These are phyloP conservation scores for Nakaseomyces sp. DNA, from an alignment of 1,139 yeast species.

Conservation along the genomic window DNA sequence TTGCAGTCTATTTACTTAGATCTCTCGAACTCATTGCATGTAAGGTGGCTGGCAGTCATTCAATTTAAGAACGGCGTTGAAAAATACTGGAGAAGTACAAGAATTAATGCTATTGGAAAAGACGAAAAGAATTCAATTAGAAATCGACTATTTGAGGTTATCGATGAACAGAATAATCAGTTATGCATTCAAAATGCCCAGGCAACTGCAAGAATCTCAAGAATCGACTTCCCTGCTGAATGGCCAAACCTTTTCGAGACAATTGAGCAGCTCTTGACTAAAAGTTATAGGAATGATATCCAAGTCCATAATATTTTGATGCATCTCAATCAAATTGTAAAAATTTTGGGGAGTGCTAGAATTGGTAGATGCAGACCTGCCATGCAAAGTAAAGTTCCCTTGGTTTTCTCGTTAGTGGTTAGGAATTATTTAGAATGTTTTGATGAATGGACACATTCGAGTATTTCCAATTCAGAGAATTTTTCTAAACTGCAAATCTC, in stretches of 20 bases:
- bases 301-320: slow-evolving; percentile 54
- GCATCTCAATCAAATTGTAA: slow-evolving; percentile 68
- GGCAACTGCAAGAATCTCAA: slow-evolving; percentile 64
- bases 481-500: slow-evolving; percentile 50
- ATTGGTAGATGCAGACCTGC: slow-evolving; percentile 78
- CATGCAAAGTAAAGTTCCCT: slow-evolving; percentile 62
- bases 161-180: slow-evolving; percentile 66
- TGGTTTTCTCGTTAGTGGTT: slow-evolving; percentile 49
- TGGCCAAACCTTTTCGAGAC: slow-evolving; percentile 79
- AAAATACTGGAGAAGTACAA: slow-evolving; percentile 68
- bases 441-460: slow-evolving; percentile 47
- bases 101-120: slow-evolving; percentile 45
- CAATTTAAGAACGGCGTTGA: slow-evolving; percentile 84
- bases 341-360: slow-evolving; percentile 61
- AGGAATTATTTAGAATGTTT: slow-evolving; percentile 53
- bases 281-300: slow-evolving; percentile 37
- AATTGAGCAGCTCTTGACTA: slow-evolving; percentile 41
- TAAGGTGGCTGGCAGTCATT: slow-evolving; percentile 80
- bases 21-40: slow-evolving; percentile 47
- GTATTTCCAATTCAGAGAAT: slow-evolving; percentile 26
- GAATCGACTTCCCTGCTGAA: slow-evolving; percentile 77
- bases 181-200: slow-evolving; percentile 77
- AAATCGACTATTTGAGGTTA: slow-evolving; percentile 45
- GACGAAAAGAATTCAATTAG: slow-evolving; percentile 67
- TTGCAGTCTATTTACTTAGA: slow-evolving; percentile 58